phyloP scores from a whole-genome alignment of 305 asterid genomes.

The Fraxinus dipetala region DNA sequence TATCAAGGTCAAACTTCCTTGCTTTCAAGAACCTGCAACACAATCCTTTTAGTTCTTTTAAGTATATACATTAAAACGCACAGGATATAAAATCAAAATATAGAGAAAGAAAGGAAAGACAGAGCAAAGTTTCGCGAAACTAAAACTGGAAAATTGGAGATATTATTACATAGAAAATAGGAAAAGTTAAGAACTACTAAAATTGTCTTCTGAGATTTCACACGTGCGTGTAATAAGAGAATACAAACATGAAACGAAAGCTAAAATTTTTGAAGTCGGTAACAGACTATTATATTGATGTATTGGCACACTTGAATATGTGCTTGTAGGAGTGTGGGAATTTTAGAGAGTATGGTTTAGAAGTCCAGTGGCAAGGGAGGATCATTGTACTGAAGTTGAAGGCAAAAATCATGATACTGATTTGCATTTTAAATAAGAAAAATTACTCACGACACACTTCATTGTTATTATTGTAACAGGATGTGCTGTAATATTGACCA shows the following conservation, averaged over 20 bases:
- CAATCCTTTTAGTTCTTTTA: conserved; percentile 14
- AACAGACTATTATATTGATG: neutral
- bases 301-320: neutral
- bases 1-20: conserved; percentile 91
- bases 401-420: neutral
- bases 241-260: neutral
- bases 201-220: neutral
- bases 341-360: neutral
- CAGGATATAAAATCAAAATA: neutral
- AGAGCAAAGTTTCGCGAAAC: neutral
- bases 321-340: neutral
- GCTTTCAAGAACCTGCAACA: conserved; percentile 78
- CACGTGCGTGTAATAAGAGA: neutral
- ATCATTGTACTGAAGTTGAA: neutral
- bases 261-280: neutral
- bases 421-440: neutral
- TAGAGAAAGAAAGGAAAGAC: neutral
- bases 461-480: neutral
- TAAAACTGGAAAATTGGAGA: neutral
- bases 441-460: neutral
- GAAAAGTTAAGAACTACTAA: neutral
- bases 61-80: neutral
- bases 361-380: neutral
- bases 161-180: neutral
- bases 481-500: neutral